phyloP scores from a whole-genome alignment of 1,139 yeast species.

The Taphrina confusa region DNA sequence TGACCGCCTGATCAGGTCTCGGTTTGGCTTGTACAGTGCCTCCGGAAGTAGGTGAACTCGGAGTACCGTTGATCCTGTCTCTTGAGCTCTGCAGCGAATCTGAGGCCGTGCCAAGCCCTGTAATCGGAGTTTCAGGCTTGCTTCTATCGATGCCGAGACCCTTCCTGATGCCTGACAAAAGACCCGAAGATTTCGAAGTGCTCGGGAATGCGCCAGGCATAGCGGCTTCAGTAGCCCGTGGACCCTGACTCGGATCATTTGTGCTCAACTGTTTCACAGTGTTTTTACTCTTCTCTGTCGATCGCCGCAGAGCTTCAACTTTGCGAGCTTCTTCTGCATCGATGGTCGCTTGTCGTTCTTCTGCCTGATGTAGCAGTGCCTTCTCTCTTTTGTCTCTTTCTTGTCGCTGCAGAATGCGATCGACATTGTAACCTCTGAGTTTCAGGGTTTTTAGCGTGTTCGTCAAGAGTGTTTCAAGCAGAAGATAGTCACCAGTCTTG shows the following conservation, averaged over 20 bases:
- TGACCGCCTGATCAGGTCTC: constrained; percentile 11
- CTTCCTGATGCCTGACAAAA: constrained; percentile 13
- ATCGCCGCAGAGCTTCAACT: too few species aligned
- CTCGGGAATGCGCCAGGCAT: constrained; percentile 1
- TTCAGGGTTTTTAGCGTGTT: constrained; percentile 46
- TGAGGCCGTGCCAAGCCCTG: too few species aligned
- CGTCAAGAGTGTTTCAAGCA: constrained; percentile 47
- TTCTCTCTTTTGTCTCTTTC: constrained; percentile 40
- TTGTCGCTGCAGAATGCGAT: constrained; percentile 44
- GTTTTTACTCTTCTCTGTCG: constrained; percentile 5
- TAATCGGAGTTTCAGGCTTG: not conserved
- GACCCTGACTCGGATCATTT: constrained; percentile 5
- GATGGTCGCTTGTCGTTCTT: constrained; percentile 30
- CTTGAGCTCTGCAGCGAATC: not conserved
- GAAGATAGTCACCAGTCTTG: constrained; percentile 49
- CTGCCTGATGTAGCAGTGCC: constrained; percentile 29
- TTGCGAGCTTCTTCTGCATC: constrained; percentile 34
- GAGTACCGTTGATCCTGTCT: too few species aligned
- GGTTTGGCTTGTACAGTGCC: constrained; percentile 1
- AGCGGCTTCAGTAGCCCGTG: constrained; percentile 17
- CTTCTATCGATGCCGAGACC: constrained; percentile 13
- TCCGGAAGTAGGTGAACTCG: too few species aligned
- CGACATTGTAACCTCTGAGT: constrained; percentile 49
- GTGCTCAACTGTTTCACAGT: not conserved
- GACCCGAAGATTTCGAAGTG: constrained; percentile 3